A percentile compares a stretch with the other conserved stretches of the same genome.
Evolutionary conservation across 176 grass and related monocot species (phyloP).

Genomic region (Puccinellia tenuiflora): DNA sequence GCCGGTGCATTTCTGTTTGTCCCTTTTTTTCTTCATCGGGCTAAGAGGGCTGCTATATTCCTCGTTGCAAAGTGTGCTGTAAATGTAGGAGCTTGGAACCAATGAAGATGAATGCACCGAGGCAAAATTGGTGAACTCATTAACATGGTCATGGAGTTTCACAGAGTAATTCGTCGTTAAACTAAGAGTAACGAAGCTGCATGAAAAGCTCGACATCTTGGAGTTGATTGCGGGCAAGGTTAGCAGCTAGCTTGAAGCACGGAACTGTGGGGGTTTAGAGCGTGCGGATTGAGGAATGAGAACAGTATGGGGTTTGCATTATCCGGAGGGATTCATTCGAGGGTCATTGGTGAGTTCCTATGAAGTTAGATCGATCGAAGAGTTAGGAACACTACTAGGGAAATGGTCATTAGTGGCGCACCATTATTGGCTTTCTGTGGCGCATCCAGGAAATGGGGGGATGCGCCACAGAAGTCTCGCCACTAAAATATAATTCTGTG

Average conservation of each 20-base stretch:
- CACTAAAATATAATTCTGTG: too few relatives aligned
- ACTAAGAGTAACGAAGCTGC: not conserved
- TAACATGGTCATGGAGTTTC: not conserved
- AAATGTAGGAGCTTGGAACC: not conserved
- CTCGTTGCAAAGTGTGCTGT: not conserved
- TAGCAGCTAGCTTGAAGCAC: not conserved
- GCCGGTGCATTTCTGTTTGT: not conserved
- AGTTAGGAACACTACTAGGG: too few relatives aligned
- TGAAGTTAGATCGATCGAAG: not conserved
- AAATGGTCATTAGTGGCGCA: too few relatives aligned
- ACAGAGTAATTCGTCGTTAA: not conserved
- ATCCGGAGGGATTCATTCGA: not conserved
- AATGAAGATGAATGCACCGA: not conserved
- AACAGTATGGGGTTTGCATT: not conserved
- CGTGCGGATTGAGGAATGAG: constrained; percentile 3
- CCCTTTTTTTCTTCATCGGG: not conserved
- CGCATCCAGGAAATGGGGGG: too few relatives aligned
- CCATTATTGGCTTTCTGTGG: too few relatives aligned
- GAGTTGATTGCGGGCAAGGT: constrained; percentile 22
- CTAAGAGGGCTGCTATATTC: too few relatives aligned
- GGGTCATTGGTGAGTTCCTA: constrained; percentile 12
- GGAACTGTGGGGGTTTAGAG: not conserved
- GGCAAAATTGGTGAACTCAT: not conserved
- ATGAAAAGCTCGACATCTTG: constrained; percentile 8
- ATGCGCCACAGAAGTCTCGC: too few relatives aligned